Evolutionary conservation across 345 rosid genomes (phyloP).

Genomic region (Luvunga scandens): DNA sequence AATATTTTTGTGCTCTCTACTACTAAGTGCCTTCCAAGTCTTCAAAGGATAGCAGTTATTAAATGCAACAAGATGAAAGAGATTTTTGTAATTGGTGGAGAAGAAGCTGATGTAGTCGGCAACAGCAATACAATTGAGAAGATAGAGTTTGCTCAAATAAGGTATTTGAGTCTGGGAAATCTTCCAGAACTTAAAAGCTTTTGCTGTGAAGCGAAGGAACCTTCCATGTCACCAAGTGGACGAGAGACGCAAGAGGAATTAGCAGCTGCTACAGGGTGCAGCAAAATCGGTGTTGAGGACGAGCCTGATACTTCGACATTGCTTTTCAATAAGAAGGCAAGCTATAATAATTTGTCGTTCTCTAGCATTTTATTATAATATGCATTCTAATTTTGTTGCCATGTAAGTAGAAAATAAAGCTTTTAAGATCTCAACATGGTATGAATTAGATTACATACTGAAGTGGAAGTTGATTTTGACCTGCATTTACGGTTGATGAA

Average conservation of each 20-base stretch:
- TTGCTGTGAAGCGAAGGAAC: background rate
- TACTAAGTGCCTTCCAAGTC: slow-evolving; percentile 12
- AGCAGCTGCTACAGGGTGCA: background rate
- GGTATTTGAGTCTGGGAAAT: background rate
- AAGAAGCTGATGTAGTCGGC: background rate
- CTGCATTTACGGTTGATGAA: too few species aligned
- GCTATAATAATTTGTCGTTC: background rate
- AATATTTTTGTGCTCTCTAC: slow-evolving; percentile 9
- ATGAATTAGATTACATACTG: too few species aligned
- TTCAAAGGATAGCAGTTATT: slow-evolving; percentile 12
- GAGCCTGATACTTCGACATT: too few species aligned
- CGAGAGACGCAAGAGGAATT: background rate
- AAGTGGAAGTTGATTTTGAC: too few species aligned
- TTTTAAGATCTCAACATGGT: too few species aligned
- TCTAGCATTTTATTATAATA: background rate
- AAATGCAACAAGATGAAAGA: background rate
- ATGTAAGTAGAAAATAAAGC: too few species aligned
- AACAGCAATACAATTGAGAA: background rate
- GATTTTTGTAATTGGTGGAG: background rate
- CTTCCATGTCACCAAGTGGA: background rate
- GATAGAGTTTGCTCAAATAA: background rate
- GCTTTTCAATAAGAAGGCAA: background rate
- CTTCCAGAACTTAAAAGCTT: background rate
- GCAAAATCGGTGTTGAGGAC: background rate
- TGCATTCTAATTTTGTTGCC: too few species aligned